Percentiles rank a stretch among this genome's conserved stretches.
Evolutionary conservation across 1,284 basidiomycete genomes (phyloP).

Genomic region (Volvariella volvacea): DNA sequence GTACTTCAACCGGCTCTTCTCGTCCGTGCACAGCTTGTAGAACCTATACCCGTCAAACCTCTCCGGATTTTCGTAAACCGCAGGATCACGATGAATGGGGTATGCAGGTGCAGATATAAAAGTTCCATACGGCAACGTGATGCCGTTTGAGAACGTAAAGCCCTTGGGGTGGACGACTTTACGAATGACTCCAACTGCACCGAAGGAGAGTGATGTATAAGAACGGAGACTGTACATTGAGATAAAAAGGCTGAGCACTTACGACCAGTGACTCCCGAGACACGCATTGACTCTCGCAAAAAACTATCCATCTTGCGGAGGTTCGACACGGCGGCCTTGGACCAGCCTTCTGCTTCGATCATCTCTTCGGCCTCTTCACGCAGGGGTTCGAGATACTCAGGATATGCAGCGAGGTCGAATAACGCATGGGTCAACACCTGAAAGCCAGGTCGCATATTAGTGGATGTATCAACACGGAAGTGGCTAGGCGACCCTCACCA

Average conservation of each 20-base stretch:
- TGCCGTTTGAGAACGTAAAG: slow-evolving; percentile 32
- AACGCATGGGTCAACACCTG: slow-evolving; percentile 28
- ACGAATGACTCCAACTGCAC: slow-evolving; percentile 21
- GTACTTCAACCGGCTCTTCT: slow-evolving; percentile 11
- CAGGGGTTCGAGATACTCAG: slow-evolving; percentile 26
- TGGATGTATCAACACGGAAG: background rate
- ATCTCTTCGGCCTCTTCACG: slow-evolving; percentile 28
- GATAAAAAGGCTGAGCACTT: slow-evolving; percentile 12
- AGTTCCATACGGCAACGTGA: slow-evolving; percentile 27
- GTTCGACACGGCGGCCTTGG: slow-evolving; percentile 25
- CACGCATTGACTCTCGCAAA: slow-evolving; percentile 24
- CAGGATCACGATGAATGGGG: slow-evolving; percentile 23
- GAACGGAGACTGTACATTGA: background rate
- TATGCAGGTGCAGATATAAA: slow-evolving; percentile 18
- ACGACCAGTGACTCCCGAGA: slow-evolving; percentile 20
- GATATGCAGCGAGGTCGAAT: slow-evolving; percentile 26
- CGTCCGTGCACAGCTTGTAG: slow-evolving; percentile 15
- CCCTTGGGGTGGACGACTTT: slow-evolving; percentile 24
- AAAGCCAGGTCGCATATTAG: background rate
- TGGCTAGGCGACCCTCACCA: too few relatives aligned
- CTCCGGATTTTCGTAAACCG: slow-evolving; percentile 19
- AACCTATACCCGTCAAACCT: slow-evolving; percentile 29
- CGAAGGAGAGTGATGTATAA: background rate
- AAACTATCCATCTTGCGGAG: slow-evolving; percentile 33
- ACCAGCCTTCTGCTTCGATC: slow-evolving; percentile 28